Evolutionary conservation across 2,329 filamentous ascomycete species (phyloP).

Genomic region (Colletotrichum sp.): DNA sequence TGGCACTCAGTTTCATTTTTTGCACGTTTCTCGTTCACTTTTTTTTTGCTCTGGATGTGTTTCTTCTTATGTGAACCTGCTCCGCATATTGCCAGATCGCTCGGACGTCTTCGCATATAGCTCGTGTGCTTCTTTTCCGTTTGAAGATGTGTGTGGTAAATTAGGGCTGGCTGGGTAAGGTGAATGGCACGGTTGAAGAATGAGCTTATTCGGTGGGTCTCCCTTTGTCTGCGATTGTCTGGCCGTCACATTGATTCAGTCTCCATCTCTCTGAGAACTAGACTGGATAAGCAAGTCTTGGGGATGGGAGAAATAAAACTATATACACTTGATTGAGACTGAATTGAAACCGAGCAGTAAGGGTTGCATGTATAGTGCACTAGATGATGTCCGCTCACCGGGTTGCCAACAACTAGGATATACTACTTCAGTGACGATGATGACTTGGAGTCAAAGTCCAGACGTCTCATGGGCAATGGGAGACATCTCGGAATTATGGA

Average conservation of each 20-base stretch:
- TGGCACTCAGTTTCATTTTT: background rate
- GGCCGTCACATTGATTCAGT: background rate
- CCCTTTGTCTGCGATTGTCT: background rate
- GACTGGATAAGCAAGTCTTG: background rate
- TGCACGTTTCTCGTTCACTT: background rate
- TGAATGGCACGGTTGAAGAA: background rate
- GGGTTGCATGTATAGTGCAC: background rate
- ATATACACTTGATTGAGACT: background rate
- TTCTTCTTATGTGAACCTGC: background rate
- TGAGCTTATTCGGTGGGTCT: background rate
- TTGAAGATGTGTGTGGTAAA: background rate
- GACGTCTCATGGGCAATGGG: background rate
- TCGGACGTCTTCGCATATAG: background rate
- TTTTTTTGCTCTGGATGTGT: background rate
- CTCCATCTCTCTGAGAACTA: background rate
- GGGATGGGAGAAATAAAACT: rapidly evolving
- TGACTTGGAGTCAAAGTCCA: rapidly evolving
- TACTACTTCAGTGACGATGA: background rate
- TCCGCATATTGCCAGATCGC: background rate
- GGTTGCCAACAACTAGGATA: background rate
- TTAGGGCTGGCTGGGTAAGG: background rate
- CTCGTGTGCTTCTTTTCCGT: background rate
- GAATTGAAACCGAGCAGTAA: rapidly evolving
- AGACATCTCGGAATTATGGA: rapidly evolving
- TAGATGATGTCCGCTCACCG: background rate